phyloP scores from a whole-genome alignment of 2,329 filamentous ascomycete genomes.

The Pseudogymnoascus sp. region DNA sequence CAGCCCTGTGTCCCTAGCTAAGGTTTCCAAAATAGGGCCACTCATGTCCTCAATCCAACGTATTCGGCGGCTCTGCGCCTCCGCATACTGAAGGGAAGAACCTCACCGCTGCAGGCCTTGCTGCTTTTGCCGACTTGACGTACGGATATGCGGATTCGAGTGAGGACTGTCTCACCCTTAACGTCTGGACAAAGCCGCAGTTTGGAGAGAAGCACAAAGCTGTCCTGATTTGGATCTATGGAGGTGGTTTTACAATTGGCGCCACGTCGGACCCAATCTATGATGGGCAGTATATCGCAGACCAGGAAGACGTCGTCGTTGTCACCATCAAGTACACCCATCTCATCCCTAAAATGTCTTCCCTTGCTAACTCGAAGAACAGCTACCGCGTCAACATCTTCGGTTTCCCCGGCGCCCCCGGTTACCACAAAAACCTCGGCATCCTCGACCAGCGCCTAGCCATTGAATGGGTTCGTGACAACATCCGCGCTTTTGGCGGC shows the following conservation, averaged over 20 bases:
- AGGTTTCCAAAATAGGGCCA: background rate
- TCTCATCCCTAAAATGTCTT: slow-evolving; percentile 24
- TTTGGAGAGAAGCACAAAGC: slow-evolving; percentile 27
- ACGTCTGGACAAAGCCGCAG: slow-evolving; percentile 20
- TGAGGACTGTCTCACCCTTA: slow-evolving; percentile 26
- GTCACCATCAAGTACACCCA: slow-evolving; percentile 39
- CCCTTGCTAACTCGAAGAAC: background rate
- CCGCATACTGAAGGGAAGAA: slow-evolving; percentile 14
- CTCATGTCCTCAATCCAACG: background rate
- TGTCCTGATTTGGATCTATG: slow-evolving; percentile 40
- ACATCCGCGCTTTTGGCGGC: slow-evolving; percentile 51
- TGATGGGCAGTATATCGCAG: slow-evolving; percentile 37
- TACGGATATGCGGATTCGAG: background rate
- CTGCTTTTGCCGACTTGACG: slow-evolving; percentile 11
- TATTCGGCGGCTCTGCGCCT: background rate
- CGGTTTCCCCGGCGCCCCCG: slow-evolving; percentile 21
- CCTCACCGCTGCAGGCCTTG: slow-evolving; percentile 19
- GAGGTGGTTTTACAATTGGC: slow-evolving; percentile 35
- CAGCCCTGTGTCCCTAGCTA: background rate
- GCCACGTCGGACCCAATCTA: slow-evolving; percentile 34
- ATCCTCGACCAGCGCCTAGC: slow-evolving; percentile 52
- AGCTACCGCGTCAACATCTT: slow-evolving; percentile 36
- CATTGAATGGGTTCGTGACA: slow-evolving; percentile 50
- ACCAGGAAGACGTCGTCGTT: slow-evolving; percentile 37
- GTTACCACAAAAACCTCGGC: slow-evolving; percentile 33